Base-by-base conservation (phyloP, 768 basidiomycete genomes). In the Sarcomyxa edulis region DNA sequence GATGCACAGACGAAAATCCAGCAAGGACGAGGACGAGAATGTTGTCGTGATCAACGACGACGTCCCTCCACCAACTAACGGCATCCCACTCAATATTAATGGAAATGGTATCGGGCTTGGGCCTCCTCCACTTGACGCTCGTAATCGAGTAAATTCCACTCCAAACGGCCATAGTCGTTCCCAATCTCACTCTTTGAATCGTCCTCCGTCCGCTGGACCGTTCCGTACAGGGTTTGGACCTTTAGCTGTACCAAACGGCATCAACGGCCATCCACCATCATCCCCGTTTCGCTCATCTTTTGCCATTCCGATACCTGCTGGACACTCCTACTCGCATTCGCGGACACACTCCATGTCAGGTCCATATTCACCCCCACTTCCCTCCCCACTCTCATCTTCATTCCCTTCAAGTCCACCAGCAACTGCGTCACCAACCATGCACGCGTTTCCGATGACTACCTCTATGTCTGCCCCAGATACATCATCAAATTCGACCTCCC, bases 1-100 rank as follows among this genome's bases (percentile, higher is more conserved):
- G 39, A 47, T 66, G 29, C 73, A 74, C 49, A 51, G 62, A 46
- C 61, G 69, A 42, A 71, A 68, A 51, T 64, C 68, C 4, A 74
- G 73, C 50, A 61, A 56, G 42, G 69, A 67, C 39, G 57, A 61
- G 39, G 58, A 58, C 35, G 62, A 65, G n/a, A 57, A 39, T 21
- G 33, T 38, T 30, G 37, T 46, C 7, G 34, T 53, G 20, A 37
- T 49, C 14, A 34, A 43, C 16, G 40, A 34, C 20, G 22, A 7
- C 1, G 21, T 19, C 5, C 35, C 36, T 37, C 21, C 10, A 28
- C 27, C 1, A 28, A 37, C 19, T 35, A 34, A 34, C 20, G 23
- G 22, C 5, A 21, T 37, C 22, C 9, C 2, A 6, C 8, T 21
- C 3, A 20, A 19, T 21, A 20, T 21, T 22, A 20, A 8, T 21